Conservation (phyloP, 768 basidiomycete species). For the Boletellus sp. region DNA sequence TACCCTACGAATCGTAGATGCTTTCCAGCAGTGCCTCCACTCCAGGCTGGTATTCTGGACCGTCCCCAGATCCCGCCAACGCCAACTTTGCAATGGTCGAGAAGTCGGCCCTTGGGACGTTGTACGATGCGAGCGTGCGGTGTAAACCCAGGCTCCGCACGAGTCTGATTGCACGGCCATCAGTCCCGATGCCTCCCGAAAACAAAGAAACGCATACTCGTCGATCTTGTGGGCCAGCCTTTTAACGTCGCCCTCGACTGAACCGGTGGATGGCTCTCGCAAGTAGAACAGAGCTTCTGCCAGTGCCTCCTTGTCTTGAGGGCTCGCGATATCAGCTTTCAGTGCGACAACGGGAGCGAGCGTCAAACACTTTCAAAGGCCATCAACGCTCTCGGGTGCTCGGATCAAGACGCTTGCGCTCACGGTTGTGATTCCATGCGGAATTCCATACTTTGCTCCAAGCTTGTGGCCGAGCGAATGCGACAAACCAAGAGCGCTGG, state of each 20-base stretch:
- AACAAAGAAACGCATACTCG: slow-evolving; percentile 38
- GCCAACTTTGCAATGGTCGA: slow-evolving; percentile 43
- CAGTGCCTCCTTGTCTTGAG: slow-evolving; percentile 61
- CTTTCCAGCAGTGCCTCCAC: slow-evolving; percentile 50
- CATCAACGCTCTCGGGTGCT: slow-evolving; percentile 1
- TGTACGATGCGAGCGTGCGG: slow-evolving; percentile 55
- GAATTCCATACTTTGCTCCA: slow-evolving; percentile 69
- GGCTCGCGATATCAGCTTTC: slow-evolving; percentile 52
- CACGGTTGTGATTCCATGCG: slow-evolving; percentile 83
- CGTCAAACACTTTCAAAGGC: slow-evolving; percentile 56
- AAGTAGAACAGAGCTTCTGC: slow-evolving; percentile 58
- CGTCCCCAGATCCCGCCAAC: slow-evolving; percentile 19
- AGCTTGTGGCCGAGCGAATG: slow-evolving; percentile 73
- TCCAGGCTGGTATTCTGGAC: slow-evolving; percentile 34
- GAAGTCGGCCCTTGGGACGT: slow-evolving; percentile 57
- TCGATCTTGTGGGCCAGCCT: slow-evolving; percentile 52
- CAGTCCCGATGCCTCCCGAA: slow-evolving; percentile 1
- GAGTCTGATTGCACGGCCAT: slow-evolving; percentile 40
- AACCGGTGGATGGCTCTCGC: slow-evolving; percentile 56
- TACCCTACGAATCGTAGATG: slow-evolving; percentile 33
- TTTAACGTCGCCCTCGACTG: slow-evolving; percentile 58
- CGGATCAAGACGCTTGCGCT: slow-evolving; percentile 19
- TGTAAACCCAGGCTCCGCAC: slow-evolving; percentile 57
- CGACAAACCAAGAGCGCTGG: slow-evolving; percentile 66
- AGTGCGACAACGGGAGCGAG: slow-evolving; percentile 60